Evolutionary conservation across 164 flowering plant species (phyloP), one percentile per base, ranked within the genome.

Genomic region (Vitis vinifera): DNA sequence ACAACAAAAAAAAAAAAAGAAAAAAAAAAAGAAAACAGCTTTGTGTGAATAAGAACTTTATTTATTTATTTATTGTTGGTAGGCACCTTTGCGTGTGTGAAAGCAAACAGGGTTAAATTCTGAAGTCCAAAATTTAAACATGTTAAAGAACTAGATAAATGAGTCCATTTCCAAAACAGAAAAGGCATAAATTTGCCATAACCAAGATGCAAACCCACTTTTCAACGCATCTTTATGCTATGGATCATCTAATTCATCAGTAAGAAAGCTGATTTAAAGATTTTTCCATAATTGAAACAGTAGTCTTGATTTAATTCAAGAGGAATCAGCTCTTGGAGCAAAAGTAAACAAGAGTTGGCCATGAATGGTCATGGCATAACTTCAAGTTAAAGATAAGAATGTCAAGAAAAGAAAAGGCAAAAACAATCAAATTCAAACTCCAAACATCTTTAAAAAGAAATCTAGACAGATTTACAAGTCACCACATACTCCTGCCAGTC

Each of bases 401-500:
- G 5, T 29, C 8, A 66, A 8, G 12, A 10, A 2, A 17, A 49
- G 51, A 52, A 4, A 52, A 62, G 15, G 16, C 30, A 51, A 3
- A 66, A 3, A 10, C 12, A 15, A 27, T 23, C 47, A 29, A 7
- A 59, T 12, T 1, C n/a, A 47, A 47, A 14, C 2, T n/a, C 2
- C 23, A 52, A 14, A 53, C 59, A 59, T 4, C 29, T 16, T 67
- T 60, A 11, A 31, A 6, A 23, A 31, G 19, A 50, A 59, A 10
- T 12, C 44, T 37, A 47, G 13, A 71, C 4, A 15, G 12, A 50
- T 13, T 55, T 19, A 19, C 44, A 57, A 27, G 29, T 49, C 61
- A 50, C 51, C 55, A 84, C 97, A 67, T 91, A 93, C 97, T 88
- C 95, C 76, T 86, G 88, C 92, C 93, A 89, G 57, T 91, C 93